These are phyloP conservation scores for Mycena polygramma DNA, from an alignment of 768 basidiomycete genomes.

Conservation along the genomic window DNA sequence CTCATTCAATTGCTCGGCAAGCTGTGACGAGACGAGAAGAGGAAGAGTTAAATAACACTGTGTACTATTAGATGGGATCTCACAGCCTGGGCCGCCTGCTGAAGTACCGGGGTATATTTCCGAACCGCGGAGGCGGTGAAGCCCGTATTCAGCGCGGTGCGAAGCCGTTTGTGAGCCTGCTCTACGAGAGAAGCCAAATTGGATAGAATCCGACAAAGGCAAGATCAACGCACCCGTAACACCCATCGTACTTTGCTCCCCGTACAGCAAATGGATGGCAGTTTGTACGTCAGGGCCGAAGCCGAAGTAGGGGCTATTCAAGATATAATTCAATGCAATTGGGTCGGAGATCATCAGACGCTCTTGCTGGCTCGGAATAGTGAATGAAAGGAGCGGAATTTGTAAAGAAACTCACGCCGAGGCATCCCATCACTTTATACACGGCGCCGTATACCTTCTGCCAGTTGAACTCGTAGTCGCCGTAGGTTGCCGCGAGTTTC, in stretches of 20 bases:
- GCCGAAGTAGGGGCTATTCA: conserved; percentile 11
- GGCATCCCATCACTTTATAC: conserved; percentile 23
- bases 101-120: neutral
- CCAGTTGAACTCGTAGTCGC: conserved; percentile 27
- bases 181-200: neutral
- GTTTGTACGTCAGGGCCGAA: neutral
- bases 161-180: conserved; percentile 10
- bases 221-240: neutral
- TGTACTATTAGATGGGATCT: neutral
- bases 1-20: conserved; percentile 4
- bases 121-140: conserved; percentile 19
- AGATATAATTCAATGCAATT: conserved; percentile 1
- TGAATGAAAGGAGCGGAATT: too few relatives aligned
- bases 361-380: conserved; percentile 1
- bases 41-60: too few relatives aligned
- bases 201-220: neutral
- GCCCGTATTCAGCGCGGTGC: neutral
- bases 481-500: neutral
- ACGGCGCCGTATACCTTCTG: conserved; percentile 14
- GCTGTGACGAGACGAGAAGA: neutral
- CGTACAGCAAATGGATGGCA: neutral
- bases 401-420: conserved; percentile 5
- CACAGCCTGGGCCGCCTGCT: conserved; percentile 5
- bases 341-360: conserved; percentile 29
- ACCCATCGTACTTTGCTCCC: neutral